Percentiles rank a stretch among this genome's conserved stretches.
Evolutionary conservation across 2,329 filamentous ascomycete species (phyloP).

Genomic region (Nemania sp.): DNA sequence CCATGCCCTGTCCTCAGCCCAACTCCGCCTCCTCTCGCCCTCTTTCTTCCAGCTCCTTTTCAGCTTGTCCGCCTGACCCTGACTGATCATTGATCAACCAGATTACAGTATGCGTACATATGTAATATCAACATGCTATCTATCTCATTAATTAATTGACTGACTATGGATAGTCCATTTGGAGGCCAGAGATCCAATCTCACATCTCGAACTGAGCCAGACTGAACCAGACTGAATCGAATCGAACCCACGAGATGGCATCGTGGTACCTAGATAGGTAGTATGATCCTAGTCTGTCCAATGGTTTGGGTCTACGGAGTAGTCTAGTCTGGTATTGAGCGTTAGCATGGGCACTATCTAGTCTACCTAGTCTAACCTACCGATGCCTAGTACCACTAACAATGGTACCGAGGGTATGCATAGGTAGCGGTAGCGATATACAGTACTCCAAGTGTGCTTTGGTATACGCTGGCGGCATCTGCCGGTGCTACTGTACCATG

Average conservation of each 20-base stretch:
- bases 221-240: too few species aligned
- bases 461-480: slow-evolving; percentile 26
- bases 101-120: too few species aligned
- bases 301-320: slow-evolving; percentile 12
- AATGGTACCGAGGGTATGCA: neutral
- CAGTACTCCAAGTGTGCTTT: neutral
- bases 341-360: neutral
- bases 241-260: neutral
- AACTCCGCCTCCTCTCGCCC: slow-evolving; percentile 35
- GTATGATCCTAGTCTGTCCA: slow-evolving; percentile 28
- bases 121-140: too few species aligned
- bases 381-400: neutral
- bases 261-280: too few species aligned
- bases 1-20: slow-evolving; percentile 34
- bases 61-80: slow-evolving; percentile 37
- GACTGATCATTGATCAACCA: neutral
- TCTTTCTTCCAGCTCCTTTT: slow-evolving; percentile 34
- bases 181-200: slow-evolving; percentile 2
- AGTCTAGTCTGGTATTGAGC: neutral
- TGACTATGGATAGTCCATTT: neutral
- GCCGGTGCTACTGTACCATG: slow-evolving; percentile 36
- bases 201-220: slow-evolving; percentile 3
- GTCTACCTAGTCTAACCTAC: too few species aligned
- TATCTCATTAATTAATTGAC: slow-evolving; percentile 21
- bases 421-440: neutral